phyloP scores from a whole-genome alignment of 345 rosid genomes.

The Punica granatum region DNA sequence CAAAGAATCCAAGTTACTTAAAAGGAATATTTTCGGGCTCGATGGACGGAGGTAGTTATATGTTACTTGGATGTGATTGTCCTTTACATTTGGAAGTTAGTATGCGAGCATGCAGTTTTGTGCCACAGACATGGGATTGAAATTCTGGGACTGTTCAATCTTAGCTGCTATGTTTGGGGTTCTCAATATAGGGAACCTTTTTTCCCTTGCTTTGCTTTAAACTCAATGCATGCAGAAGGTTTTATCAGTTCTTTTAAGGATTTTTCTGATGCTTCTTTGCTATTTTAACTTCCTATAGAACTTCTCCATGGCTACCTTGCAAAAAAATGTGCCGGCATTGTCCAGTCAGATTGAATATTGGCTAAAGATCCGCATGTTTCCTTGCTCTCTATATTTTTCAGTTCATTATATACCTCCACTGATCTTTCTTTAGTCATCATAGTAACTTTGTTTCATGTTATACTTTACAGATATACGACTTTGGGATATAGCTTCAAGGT shows the following conservation, averaged over 20 bases:
- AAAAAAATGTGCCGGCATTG: background rate
- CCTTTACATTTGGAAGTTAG: background rate
- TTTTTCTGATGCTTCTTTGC: background rate
- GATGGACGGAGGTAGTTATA: constrained; percentile 77
- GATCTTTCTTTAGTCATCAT: constrained; percentile 5
- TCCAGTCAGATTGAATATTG: background rate
- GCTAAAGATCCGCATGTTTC: background rate
- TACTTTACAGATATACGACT: constrained; percentile 73
- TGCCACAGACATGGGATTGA: background rate
- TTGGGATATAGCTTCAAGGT: constrained; percentile 94
- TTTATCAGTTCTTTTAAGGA: background rate
- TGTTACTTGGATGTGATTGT: background rate
- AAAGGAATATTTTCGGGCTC: constrained; percentile 91
- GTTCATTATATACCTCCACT: background rate
- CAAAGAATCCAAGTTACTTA: constrained; percentile 81
- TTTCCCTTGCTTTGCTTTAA: background rate
- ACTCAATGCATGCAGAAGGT: background rate
- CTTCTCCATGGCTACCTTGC: background rate
- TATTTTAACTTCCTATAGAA: background rate
- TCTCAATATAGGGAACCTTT: background rate
- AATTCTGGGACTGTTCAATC: background rate
- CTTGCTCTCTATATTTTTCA: background rate
- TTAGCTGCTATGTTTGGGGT: background rate
- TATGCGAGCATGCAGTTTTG: background rate
- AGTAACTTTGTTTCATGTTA: background rate